Base-by-base conservation (phyloP, 2,329 filamentous ascomycete genomes). In the Talaromyces sp. region DNA sequence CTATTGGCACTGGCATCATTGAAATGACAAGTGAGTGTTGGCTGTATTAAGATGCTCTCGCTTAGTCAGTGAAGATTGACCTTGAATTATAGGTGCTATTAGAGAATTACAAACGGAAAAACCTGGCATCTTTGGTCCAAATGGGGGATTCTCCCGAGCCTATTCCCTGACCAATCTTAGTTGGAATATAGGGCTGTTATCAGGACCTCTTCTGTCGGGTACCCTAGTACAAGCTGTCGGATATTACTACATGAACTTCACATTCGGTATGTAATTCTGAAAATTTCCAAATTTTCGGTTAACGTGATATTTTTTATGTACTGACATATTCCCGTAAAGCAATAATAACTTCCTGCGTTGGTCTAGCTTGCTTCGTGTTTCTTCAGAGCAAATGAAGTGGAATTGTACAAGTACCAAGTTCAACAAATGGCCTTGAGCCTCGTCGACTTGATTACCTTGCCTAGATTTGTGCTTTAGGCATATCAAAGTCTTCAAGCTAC, bases 1-100 rank as follows among this genome's bases (percentile, higher is more conserved):
- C 73, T 31, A 72, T 73, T 52, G 73, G 73, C 1, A 69, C 71
- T 19, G 73, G 71, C 3, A 70, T 69, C 10, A 68, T 74, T 22
- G 74, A 76, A 62, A 70, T 72, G 37, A 73, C 71, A 16, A 58
- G 74, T 76, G 68, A 67, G 73, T 67, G 31, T 1, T 24, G 13
- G 19, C 33, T n/a, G 11, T 27, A 22, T 7, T 5, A 14, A 11
- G 37, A 14, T 24, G 9, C 8, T 3, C 2, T 35, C 27, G 0
- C n/a, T n/a, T 37, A 10, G 6, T 8, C 13, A 49, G 33, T 19
- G 14, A 10, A 43, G n/a, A 35, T 57, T 65, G 14, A 65, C 6
- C 4, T 47, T 7, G 3, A 16, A 22, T 22, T 22, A 47, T 33
- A 65, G 63, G 49, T 37, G 63, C 62, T 8, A 58, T 65, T 27